A percentile compares a stretch with the other conserved stretches of the same genome.
Evolutionary conservation across 192 early-diverging fungal genomes (phyloP).

Genomic region (Linnemannia elongata): DNA sequence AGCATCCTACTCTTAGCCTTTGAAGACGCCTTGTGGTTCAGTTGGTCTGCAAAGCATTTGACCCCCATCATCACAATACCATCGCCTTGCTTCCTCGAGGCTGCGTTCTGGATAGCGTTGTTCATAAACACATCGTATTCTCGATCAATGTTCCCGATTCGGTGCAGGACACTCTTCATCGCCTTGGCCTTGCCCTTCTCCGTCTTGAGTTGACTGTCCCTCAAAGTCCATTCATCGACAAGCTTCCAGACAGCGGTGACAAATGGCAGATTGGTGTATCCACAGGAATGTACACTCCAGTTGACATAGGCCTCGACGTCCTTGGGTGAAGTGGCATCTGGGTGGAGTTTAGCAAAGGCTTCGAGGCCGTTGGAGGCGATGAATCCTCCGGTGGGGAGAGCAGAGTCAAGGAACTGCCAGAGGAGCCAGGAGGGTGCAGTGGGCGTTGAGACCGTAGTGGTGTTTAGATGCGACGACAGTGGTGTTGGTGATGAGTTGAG

Average conservation of each 20-base stretch:
- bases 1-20: conserved; percentile 17
- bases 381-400: conserved; percentile 95
- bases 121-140: conserved; percentile 63
- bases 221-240: conserved; percentile 27
- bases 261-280: conserved; percentile 78
- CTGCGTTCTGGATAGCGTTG: conserved; percentile 76
- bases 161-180: conserved; percentile 44
- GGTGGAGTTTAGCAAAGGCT: conserved; percentile 75
- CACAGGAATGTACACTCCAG: conserved; percentile 76
- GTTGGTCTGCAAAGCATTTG: conserved; percentile 67
- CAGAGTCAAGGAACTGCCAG: conserved; percentile 90
- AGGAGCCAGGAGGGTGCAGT: conserved; percentile 74
- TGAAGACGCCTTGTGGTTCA: background rate
- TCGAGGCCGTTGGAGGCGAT: conserved; percentile 94
- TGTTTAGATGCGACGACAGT: conserved; percentile 23
- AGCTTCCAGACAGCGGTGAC: conserved; percentile 68
- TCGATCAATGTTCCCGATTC: conserved; percentile 56
- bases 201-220: conserved; percentile 30
- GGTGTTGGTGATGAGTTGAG: background rate
- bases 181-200: conserved; percentile 36
- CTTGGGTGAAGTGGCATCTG: conserved; percentile 19
- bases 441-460: conserved; percentile 28
- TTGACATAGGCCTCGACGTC: conserved; percentile 68
- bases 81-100: conserved; percentile 76
- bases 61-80: conserved; percentile 75